Base-by-base conservation (phyloP, 1,284 basidiomycete genomes). In the Waitea zeae region DNA sequence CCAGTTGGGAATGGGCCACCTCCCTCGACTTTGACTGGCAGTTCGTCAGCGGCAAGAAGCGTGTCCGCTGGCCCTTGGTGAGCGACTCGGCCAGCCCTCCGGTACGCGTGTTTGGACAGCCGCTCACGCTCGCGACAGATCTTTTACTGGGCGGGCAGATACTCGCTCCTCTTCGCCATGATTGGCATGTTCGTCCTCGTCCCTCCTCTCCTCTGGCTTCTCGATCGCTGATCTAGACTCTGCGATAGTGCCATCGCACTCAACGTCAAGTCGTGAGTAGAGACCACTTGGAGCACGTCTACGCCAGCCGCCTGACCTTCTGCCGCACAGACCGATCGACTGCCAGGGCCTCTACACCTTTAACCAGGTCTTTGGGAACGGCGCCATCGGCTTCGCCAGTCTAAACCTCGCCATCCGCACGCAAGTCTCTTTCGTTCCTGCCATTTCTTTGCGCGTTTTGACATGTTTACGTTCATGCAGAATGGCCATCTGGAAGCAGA, bases 321-420 rank as follows among this genome's bases (percentile, higher is more conserved):
- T 15, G 29, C 13, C 11, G 14, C 31, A 12, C 45, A 77, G 73
- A 7, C 57, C 65, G 42, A 56, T 79, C 20, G 58, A 75, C 45
- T 79, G 75, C 43, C 74, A 78, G 53, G 59, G 60, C 2, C 50
- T 83, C 17, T 83, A 81, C 50, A 80, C 75, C 1, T 80, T 78
- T 51, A 79, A 78, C 42, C 68, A 74, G 56, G 60, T 75, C 38
- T 50, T 73, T 36, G 80, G 79, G 9, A 79, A 80, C 49, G 63
- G 71, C 5, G 58, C 80, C 4, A 69, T 81, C 30, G 80, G 80
- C 7, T 58, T 82, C 3, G 76, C 80, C 5, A 81, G 77, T 46
- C 69, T 82, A 46, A 82, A 83, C 46, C 61, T 83, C n/a, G 80
- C 78, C 3, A 60, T 83, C 34, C 59, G 79, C 46, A 82, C 79